phyloP scores from a whole-genome alignment of 495 filamentous ascomycete genomes.

The Aspergillus cristatus region DNA sequence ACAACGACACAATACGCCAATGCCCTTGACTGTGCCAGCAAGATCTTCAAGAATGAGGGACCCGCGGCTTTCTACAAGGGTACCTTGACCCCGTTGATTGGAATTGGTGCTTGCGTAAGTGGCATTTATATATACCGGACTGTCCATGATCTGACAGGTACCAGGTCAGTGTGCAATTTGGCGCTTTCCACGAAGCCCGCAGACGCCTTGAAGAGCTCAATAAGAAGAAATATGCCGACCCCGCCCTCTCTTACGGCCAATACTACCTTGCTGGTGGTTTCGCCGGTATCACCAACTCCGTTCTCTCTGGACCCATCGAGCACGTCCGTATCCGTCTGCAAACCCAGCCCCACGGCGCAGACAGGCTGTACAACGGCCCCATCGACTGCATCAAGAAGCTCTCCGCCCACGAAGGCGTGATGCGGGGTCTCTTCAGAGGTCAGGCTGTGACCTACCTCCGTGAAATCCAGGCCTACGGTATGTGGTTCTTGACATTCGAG shows the following conservation, averaged over 20 bases:
- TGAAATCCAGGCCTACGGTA: slow-evolving; percentile 89
- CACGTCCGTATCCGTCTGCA: slow-evolving; percentile 97
- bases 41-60: slow-evolving; percentile 84
- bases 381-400: slow-evolving; percentile 87
- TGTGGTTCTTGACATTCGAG: slow-evolving; percentile 94
- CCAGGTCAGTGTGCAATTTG: slow-evolving; percentile 91
- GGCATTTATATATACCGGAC: slow-evolving; percentile 1
- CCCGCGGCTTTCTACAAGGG: slow-evolving; percentile 95
- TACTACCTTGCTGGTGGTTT: slow-evolving; percentile 89
- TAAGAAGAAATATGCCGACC: slow-evolving; percentile 39
- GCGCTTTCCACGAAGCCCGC: slow-evolving; percentile 88
- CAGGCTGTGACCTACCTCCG: slow-evolving; percentile 75
- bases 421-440: slow-evolving; percentile 75
- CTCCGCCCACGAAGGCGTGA: slow-evolving; percentile 51
- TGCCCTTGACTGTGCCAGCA: slow-evolving; percentile 67
- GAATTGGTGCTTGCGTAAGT: slow-evolving; percentile 89
- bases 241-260: slow-evolving; percentile 62
- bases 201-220: slow-evolving; percentile 73
- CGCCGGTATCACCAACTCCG: slow-evolving; percentile 82
- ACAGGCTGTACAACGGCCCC: slow-evolving; percentile 71
- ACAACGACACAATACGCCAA: slow-evolving; percentile 72
- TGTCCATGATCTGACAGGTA: slow-evolving; percentile 4
- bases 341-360: slow-evolving; percentile 83
- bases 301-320: slow-evolving; percentile 88
- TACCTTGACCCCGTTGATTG: slow-evolving; percentile 88